Percentiles rank a stretch among this genome's conserved stretches.
phyloP scores from a whole-genome alignment of 192 early-diverging fungal species.

The Borealophlyctis nickersoniae region DNA sequence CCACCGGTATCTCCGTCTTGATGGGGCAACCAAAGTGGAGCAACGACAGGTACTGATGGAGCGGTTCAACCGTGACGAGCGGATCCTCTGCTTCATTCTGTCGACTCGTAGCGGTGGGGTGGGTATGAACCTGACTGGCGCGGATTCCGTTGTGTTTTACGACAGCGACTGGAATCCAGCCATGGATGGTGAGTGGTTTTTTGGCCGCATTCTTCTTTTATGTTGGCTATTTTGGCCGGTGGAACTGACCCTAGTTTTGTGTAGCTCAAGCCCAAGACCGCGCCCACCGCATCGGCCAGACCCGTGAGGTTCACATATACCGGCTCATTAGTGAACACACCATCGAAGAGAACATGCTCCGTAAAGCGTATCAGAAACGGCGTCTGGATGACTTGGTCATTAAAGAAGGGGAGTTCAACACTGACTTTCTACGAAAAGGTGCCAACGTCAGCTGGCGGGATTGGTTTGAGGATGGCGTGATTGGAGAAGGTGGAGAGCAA shows the following conservation, averaged over 20 bases:
- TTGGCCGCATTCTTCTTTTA: slow-evolving; percentile 49
- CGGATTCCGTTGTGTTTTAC: slow-evolving; percentile 30
- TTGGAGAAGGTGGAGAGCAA: slow-evolving; percentile 27
- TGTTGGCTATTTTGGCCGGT: slow-evolving; percentile 64
- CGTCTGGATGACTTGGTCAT: slow-evolving; percentile 80
- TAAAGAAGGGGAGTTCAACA: slow-evolving; percentile 73
- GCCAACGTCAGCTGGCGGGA: slow-evolving; percentile 48
- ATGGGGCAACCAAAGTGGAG: slow-evolving; percentile 82
- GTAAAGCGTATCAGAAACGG: slow-evolving; percentile 80
- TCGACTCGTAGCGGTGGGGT: slow-evolving; percentile 26
- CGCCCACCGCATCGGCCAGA: slow-evolving; percentile 90
- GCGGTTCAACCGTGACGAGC: slow-evolving; percentile 78
- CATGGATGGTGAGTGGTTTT: slow-evolving; percentile 65
- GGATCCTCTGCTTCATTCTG: slow-evolving; percentile 57
- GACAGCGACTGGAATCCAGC: slow-evolving; percentile 75
- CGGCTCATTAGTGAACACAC: slow-evolving; percentile 77
- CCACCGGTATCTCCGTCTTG: slow-evolving; percentile 84
- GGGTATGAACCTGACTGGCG: slow-evolving; percentile 32
- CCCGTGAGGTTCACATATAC: slow-evolving; percentile 81
- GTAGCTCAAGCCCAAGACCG: slow-evolving; percentile 89
- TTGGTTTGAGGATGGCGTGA: slow-evolving; percentile 47
- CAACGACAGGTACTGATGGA: slow-evolving; percentile 82
- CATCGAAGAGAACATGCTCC: slow-evolving; percentile 77
- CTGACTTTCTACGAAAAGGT: slow-evolving; percentile 43
- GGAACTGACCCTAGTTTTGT: slow-evolving; percentile 68